Base-by-base conservation (phyloP, 805 yeast species). In the Candida silvicultrix region DNA sequence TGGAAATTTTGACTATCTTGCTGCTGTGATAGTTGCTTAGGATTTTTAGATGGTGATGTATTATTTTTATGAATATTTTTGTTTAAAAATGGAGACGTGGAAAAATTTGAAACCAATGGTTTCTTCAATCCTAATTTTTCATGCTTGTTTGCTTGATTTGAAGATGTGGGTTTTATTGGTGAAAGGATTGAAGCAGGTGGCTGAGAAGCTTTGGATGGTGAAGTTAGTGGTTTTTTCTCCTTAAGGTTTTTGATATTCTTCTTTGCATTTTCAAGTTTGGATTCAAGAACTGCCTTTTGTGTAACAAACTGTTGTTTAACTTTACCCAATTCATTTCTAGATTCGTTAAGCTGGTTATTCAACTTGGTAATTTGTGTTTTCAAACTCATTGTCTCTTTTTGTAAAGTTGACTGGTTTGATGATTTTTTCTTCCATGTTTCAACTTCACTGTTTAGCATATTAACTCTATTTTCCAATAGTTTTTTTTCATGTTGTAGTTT, bases 301-400 rank as follows among this genome's bases (percentile, higher is more conserved):
- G 65, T 52, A 28, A 59, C 62, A n/a, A 62, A 65, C n/a, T 58
- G 48, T 40, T 63, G 65, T 42, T 57, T 59, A 28, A 60, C 48
- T 19, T 50, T 56, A 18, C 63, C 66, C n/a, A 62, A 56, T 31
- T 65, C 63, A 34, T 55, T 57, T 28, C 56, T 59, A 10, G 63
- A 45, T 12, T 52, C 52, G 23, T 59, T 62, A 5, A 68, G 29
- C 36, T 68, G 68, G 4, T 60, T 42, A n/a, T 61, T 65, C 25
- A 69, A 42, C 45, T 59, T 64, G 15, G 61, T 48, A 6, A 68
- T 43, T 47, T 68, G 71, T 15, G 56, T 60, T 49, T 68, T 70
- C 22, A 69, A 51, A 4, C 55, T 38, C n/a, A 61, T 43, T 42
- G 63, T 63, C 44, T 67, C 71, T 42, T 60, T 60, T 20, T 54